Percentiles rank a stretch among this genome's conserved stretches.
phyloP scores from a whole-genome alignment of 371 early-diverging fungal genomes.

The Apophysomyces ossiformis region DNA sequence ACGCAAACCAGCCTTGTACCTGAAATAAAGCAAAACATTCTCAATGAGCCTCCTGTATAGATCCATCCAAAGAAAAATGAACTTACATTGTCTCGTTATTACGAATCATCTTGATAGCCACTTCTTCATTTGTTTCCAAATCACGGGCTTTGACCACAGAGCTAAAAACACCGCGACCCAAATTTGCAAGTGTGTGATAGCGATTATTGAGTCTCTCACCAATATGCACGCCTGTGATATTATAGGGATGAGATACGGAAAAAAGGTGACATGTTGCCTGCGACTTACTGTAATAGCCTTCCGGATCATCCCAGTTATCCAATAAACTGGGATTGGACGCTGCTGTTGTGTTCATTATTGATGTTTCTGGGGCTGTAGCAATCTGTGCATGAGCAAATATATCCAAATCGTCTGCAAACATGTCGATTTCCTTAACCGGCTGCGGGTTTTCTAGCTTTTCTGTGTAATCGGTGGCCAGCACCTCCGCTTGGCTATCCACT shows the following conservation, averaged over 20 bases:
- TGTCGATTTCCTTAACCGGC: conserved; percentile 62
- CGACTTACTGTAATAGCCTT: conserved; percentile 93
- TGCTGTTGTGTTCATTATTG: conserved; percentile 30
- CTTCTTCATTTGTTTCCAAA: conserved; percentile 67
- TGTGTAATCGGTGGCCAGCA: conserved; percentile 67
- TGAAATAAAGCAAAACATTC: conserved; percentile 25
- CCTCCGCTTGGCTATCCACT: conserved; percentile 53
- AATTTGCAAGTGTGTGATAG: conserved; percentile 80
- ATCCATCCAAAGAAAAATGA: conserved; percentile 2
- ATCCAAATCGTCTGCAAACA: conserved; percentile 77
- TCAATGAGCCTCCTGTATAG: neutral
- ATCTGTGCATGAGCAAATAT: conserved; percentile 47
- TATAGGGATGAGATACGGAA: neutral
- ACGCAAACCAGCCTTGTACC: conserved; percentile 91
- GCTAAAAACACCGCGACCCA: conserved; percentile 96
- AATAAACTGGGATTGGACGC: conserved; percentile 62
- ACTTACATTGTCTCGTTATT: conserved; percentile 92
- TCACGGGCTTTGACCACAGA: conserved; percentile 91
- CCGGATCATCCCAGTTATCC: conserved; percentile 95
- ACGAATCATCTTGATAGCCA: conserved; percentile 96
- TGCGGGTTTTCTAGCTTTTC: conserved; percentile 43
- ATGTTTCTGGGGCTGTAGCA: conserved; percentile 30
- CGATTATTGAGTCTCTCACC: conserved; percentile 86
- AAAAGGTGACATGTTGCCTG: neutral
- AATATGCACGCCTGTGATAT: conserved; percentile 63